A percentile compares a stretch with the other conserved stretches of the same genome.
Conservation (phyloP, 768 basidiomycete species). For the Tricholomella constricta region DNA sequence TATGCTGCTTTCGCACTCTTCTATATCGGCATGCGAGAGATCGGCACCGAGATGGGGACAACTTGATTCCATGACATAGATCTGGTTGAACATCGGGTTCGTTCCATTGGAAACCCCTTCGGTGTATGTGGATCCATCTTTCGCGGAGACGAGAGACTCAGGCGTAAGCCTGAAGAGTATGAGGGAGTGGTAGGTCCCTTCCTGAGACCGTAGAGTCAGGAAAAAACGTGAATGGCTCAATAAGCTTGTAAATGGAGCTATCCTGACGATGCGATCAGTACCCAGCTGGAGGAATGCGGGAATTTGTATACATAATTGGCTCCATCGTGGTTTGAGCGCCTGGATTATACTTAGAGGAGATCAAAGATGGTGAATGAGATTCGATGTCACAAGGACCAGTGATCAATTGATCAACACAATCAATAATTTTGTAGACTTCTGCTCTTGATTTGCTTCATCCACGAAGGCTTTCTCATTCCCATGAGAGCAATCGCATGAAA, state of each 20-base stretch:
- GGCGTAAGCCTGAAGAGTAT: slow-evolving; percentile 65
- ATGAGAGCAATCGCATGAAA: too few species aligned
- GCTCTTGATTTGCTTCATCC: too few species aligned
- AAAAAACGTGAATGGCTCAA: slow-evolving; percentile 62
- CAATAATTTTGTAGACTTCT: too few species aligned
- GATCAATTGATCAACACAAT: too few species aligned
- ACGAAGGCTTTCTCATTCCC: too few species aligned
- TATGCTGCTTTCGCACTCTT: slow-evolving; percentile 58
- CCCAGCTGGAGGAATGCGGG: not conserved
- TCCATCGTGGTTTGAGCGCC: not conserved
- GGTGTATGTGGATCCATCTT: not conserved
- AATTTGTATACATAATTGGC: not conserved
- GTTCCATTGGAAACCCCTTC: not conserved
- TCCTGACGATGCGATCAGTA: slow-evolving; percentile 29
- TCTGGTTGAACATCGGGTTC: slow-evolving; percentile 36
- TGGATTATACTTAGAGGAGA: too few species aligned
- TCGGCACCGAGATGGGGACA: slow-evolving; percentile 85
- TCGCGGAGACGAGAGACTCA: not conserved
- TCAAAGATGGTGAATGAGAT: too few species aligned
- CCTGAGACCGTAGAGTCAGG: slow-evolving; percentile 58
- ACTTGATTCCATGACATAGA: slow-evolving; percentile 80
- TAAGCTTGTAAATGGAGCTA: slow-evolving; percentile 44
- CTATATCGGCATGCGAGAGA: slow-evolving; percentile 79
- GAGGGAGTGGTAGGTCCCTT: slow-evolving; percentile 60
- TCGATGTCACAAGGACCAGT: too few species aligned